Conservation (phyloP, 306 rosid genomes). For the Boehmeria nivea region DNA sequence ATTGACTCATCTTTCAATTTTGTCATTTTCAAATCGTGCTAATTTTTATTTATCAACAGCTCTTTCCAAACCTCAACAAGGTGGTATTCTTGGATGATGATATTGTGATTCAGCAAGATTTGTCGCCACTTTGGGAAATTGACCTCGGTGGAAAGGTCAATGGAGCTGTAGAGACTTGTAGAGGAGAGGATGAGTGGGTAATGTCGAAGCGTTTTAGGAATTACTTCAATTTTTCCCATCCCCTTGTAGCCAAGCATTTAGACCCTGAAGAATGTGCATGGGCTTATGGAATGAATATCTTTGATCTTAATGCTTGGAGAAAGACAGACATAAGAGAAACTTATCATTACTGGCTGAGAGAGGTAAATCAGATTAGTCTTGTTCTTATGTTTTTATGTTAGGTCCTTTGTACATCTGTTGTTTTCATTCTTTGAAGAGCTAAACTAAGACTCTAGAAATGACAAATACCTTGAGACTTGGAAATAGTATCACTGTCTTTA, state of each 20-base stretch:
- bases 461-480: background rate
- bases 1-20: background rate
- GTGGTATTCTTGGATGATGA: constrained; percentile 94
- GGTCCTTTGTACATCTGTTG: background rate
- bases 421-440: background rate
- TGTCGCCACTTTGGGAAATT: constrained; percentile 88
- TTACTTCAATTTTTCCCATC: constrained; percentile 96
- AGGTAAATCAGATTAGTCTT: constrained; percentile 39
- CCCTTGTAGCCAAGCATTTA: constrained; percentile 54
- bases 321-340: constrained; percentile 64
- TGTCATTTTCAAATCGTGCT: background rate
- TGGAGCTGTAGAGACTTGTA: constrained; percentile 97
- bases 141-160: constrained; percentile 87
- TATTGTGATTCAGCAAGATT: constrained; percentile 82
- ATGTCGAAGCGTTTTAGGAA: constrained; percentile 89
- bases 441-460: background rate
- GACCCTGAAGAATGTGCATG: constrained; percentile 99
- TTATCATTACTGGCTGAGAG: constrained; percentile 89
- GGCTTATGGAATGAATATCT: constrained; percentile 98
- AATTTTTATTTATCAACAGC: constrained; percentile 45
- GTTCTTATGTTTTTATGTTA: constrained; percentile 1
- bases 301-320: constrained; percentile 88
- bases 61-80: constrained; percentile 89
- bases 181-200: constrained; percentile 96
- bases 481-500: background rate